Evolutionary conservation across 768 basidiomycete genomes (phyloP), one percentile per base, ranked within the genome.

Genomic region (Lentinula sp.): DNA sequence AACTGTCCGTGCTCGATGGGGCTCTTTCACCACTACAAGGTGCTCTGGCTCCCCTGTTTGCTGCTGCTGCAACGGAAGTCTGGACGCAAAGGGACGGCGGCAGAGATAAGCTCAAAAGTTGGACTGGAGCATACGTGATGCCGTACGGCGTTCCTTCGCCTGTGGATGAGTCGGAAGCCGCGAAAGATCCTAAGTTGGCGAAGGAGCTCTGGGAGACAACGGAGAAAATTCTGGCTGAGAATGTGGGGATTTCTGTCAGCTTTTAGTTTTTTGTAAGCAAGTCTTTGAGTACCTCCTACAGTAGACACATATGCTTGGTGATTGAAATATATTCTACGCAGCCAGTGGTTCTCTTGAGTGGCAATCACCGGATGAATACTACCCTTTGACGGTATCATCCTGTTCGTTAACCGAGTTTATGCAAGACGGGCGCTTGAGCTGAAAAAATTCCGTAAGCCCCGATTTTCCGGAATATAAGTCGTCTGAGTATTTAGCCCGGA

Each of bases 181-280:
- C 75, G 28, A 62, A 59, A 54, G 69, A 71, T 57, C 65, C 67
- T 53, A 68, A 72, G 57, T 63, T 78, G 55, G 75, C 72, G 35
- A 65, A 69, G 49, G 78, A 79, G 62, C 63, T 80, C 23, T 78
- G 75, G 70, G 66, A 70, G 15, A 75, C 74, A 5, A 75, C 76
- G 5, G 72, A 75, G 65, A 63, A 63, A 11, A 51, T 77, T 13
- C 50, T 78, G 8, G 31, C 32, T 34, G 52, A 48, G 11, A 18
- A 48, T 21, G 46, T 48, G 7, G 46, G 46, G 21, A 48, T 48
- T 21, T 48, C 46, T 48, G 46, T 48, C 7, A 48, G 16, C 18
- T 48, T 48, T 23, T 48, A 28, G 28, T 28, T 28, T 28, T 23
- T 28, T 28, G 28, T 28, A 28, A 28, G 28, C 3, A 28, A 28